phyloP scores from a whole-genome alignment of 2,329 filamentous ascomycete genomes.

The Torrubiella hemipterigena region DNA sequence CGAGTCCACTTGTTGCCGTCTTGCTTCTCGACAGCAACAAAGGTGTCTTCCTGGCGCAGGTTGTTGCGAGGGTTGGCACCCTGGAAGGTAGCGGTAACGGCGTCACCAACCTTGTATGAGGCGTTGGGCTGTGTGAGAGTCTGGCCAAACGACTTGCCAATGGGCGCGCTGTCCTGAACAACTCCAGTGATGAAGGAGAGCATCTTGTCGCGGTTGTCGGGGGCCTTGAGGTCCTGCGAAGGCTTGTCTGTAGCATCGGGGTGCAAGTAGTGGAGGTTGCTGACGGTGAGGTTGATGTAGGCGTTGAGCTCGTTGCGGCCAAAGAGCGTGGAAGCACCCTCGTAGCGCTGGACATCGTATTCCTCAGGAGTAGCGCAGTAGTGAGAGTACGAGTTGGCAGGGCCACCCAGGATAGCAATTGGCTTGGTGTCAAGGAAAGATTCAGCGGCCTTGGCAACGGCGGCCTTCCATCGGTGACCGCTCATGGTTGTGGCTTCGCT shows the following conservation, averaged over 20 bases:
- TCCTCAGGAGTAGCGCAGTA: constrained; percentile 72
- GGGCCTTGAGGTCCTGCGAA: constrained; percentile 50
- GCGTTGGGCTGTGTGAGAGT: constrained; percentile 42
- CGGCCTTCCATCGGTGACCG: constrained; percentile 72
- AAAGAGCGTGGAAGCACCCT: constrained; percentile 83
- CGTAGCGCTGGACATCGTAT: constrained; percentile 77
- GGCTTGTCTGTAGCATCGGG: constrained; percentile 24
- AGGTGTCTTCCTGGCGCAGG: constrained; percentile 66
- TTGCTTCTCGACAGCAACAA: constrained; percentile 60
- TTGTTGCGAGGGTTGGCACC: constrained; percentile 88
- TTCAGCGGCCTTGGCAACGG: constrained; percentile 43
- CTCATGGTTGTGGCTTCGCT: constrained; percentile 91
- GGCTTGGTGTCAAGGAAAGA: constrained; percentile 40
- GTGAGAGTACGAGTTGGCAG: constrained; percentile 83
- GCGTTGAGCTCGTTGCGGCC: constrained; percentile 73
- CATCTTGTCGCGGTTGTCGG: constrained; percentile 65
- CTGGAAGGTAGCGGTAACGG: constrained; percentile 59
- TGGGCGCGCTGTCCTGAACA: constrained; percentile 55
- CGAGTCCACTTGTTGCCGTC: constrained; percentile 43
- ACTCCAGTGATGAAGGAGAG: constrained; percentile 73
- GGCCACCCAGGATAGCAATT: constrained; percentile 74
- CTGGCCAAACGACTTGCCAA: constrained; percentile 59
- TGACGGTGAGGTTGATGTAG: constrained; percentile 75
- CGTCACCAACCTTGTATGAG: constrained; percentile 47
- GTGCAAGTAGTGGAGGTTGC: constrained; percentile 32